Evolutionary conservation across 352 stramenopile species (phyloP).

Genomic region (Salisapilia sapeloensis): DNA sequence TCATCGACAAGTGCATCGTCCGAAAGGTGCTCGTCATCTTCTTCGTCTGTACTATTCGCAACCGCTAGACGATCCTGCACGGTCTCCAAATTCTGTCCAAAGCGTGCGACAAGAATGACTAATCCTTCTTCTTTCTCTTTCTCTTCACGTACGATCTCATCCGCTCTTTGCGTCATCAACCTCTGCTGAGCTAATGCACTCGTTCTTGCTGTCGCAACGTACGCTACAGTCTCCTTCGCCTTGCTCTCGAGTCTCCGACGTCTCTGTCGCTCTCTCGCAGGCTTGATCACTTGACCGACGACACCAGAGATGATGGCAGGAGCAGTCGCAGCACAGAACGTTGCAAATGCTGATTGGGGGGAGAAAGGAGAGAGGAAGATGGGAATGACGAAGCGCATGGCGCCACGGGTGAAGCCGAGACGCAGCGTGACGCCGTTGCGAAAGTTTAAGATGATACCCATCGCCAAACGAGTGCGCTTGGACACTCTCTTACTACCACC

Average conservation of each 20-base stretch:
- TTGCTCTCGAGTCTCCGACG: constrained; percentile 25
- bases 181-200: constrained; percentile 50
- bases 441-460: constrained; percentile 41
- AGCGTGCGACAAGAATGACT: constrained; percentile 57
- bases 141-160: constrained; percentile 40
- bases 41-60: neutral
- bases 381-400: constrained; percentile 63
- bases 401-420: constrained; percentile 56
- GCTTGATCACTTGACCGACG: constrained; percentile 46
- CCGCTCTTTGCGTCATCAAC: constrained; percentile 42
- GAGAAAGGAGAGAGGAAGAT: constrained; percentile 71
- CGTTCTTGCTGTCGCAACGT: constrained; percentile 27
- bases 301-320: constrained; percentile 49
- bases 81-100: constrained; percentile 43
- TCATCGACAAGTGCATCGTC: constrained; percentile 1
- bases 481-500: constrained; percentile 42
- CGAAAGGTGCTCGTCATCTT: constrained; percentile 1
- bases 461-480: constrained; percentile 26
- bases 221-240: constrained; percentile 29
- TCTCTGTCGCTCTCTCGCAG: constrained; percentile 35
- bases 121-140: constrained; percentile 22
- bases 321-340: constrained; percentile 53
- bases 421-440: constrained; percentile 39
- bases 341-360: constrained; percentile 40
- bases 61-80: constrained; percentile 6